Evolutionary conservation across 768 basidiomycete species (phyloP).

Genomic region (Coprinopsis cinerea): DNA sequence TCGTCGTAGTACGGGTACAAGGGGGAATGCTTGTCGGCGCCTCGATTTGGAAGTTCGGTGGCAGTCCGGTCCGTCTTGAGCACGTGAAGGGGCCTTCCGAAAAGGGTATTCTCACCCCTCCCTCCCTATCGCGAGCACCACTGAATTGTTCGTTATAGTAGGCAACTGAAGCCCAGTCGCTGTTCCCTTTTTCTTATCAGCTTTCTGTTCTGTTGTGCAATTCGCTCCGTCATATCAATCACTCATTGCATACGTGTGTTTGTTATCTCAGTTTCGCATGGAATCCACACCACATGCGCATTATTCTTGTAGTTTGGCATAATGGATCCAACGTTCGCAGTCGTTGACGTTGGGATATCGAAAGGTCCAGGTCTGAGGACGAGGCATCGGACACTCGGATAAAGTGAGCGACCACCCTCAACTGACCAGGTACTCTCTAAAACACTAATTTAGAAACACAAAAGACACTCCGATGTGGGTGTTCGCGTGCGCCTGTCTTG

Average conservation of each 20-base stretch:
- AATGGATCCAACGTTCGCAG: neutral
- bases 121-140: neutral
- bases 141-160: neutral
- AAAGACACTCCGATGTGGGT: too few relatives aligned
- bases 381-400: too few relatives aligned
- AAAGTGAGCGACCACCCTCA: too few relatives aligned
- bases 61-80: too few relatives aligned
- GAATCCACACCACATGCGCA: too few relatives aligned
- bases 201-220: neutral
- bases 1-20: neutral
- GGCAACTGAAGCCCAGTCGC: neutral
- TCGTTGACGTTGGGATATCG: too few relatives aligned
- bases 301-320: too few relatives aligned
- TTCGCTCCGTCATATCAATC: neutral
- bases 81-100: neutral
- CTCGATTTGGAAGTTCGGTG: too few relatives aligned
- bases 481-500: neutral
- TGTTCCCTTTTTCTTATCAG: neutral
- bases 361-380: too few relatives aligned
- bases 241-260: neutral
- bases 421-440: too few relatives aligned
- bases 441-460: too few relatives aligned
- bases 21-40: neutral
- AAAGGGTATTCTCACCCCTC: too few relatives aligned
- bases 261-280: neutral